These are phyloP conservation scores for Pythium sp. DNA, from an alignment of 352 stramenopile genomes.

Conservation along the genomic window DNA sequence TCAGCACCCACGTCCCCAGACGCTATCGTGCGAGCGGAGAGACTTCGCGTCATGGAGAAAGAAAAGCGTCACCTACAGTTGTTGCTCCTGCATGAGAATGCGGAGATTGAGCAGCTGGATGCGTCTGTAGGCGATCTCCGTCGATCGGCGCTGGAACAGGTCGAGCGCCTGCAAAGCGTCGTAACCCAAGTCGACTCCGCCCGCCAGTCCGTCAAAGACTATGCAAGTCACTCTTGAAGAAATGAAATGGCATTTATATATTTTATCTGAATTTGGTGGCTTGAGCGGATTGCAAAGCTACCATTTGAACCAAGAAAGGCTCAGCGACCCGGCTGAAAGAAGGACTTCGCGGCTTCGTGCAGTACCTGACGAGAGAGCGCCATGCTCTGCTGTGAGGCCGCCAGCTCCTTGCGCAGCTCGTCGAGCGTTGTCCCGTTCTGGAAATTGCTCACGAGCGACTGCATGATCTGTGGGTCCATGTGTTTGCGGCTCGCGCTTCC, in stretches of 20 bases:
- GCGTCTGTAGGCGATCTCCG: slow-evolving; percentile 42
- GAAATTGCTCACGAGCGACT: slow-evolving; percentile 70
- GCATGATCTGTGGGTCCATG: slow-evolving; percentile 61
- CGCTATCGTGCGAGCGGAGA: slow-evolving; percentile 37
- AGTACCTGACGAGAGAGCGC: slow-evolving; percentile 57
- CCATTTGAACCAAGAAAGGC: background rate
- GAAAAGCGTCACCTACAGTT: slow-evolving; percentile 45
- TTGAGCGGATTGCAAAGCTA: background rate
- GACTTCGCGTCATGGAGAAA: slow-evolving; percentile 49
- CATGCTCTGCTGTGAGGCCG: slow-evolving; percentile 67
- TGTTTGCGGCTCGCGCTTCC: slow-evolving; percentile 21
- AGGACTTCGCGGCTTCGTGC: slow-evolving; percentile 63
- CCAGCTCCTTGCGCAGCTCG: slow-evolving; percentile 64
- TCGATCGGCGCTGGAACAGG: slow-evolving; percentile 35
- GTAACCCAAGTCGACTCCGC: slow-evolving; percentile 35
- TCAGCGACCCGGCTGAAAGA: slow-evolving; percentile 44
- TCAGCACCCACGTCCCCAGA: slow-evolving; percentile 23
- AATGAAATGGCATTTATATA: background rate
- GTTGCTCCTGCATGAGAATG: slow-evolving; percentile 34
- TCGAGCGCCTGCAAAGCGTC: slow-evolving; percentile 39
- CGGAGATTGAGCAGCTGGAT: slow-evolving; percentile 43
- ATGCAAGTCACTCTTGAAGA: slow-evolving; percentile 17
- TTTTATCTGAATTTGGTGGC: slow-evolving; percentile 1
- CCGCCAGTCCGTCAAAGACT: slow-evolving; percentile 37
- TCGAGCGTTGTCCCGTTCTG: slow-evolving; percentile 63